Base-by-base conservation (phyloP, 306 rosid species). In the Arachis hypogaea region DNA sequence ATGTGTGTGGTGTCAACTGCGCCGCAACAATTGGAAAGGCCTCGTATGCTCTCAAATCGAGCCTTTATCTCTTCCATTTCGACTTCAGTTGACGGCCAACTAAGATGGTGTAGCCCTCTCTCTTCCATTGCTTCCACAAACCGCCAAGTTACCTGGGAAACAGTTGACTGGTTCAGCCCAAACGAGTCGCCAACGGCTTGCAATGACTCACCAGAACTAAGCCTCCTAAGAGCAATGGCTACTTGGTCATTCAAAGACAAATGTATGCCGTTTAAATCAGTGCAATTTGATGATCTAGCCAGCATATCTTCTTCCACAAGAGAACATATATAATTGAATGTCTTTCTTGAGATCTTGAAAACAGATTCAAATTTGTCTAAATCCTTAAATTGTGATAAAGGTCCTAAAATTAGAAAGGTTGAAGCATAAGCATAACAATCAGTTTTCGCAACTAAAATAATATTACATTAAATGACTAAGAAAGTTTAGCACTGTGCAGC, bases 71-170 rank as follows among this genome's bases (percentile, higher is more conserved):
- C 69, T 43, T 87, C 87, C 93, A 90, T 89, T 71, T 76, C 93
- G 43, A 6, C 56, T 68, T 87, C 89, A n/a, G 81, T 79, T 18
- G 90, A 81, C 59, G 98, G 98, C 98, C 98, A 93, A 4, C 49
- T 52, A 42, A 93, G 89, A 82, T 93, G 97, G 79, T 59, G 84
- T 66, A 88, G 92, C 45, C 93, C 97, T 76, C 82, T 85, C 75
- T 85, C 96, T 83, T 93, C 98, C 96, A 93, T 90, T 33, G 92
- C 82, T 83, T 90, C 97, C 59, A 90, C 98, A 50, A 93, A 93
- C 49, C 83, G 86, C 98, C 97, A 93, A 33, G 98, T 93, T 74
- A 89, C 11, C 71, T 93, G 93, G 64, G 98, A 86, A 81, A 93
- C 98, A 10, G 97, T 82, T 52, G 98, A 85, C 56, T 83, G 93